Base-by-base conservation (phyloP, 306 rosid species). In the Aeschynomene evenia region DNA sequence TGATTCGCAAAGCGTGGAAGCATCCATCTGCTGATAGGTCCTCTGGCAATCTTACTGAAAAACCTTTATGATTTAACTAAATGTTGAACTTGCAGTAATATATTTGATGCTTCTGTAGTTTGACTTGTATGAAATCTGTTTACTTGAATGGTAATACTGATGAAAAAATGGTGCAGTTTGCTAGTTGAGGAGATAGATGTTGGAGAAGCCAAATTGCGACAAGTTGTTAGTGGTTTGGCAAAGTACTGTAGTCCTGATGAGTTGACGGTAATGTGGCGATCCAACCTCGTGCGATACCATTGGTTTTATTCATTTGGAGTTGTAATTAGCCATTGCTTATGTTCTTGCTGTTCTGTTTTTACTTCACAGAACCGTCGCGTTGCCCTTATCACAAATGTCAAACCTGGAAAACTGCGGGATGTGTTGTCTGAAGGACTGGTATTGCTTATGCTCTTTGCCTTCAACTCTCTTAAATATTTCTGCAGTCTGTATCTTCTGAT, bases 1-100 rank as follows among this genome's bases (percentile, higher is more conserved):
- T 87, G 37, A 84, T 94, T 66, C 82, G 86, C 21, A 94, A 91
- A 87, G 99, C 97, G 1, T 85, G 95, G 97, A 94, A 94, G 83
- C 99, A 94, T 87, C 97, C 97, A 31, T 91, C 97, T 57, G 96
- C 99, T 36, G 97, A 94, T 70, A 94, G 97, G 99, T 94, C 49
- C 57, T 67, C 61, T n/a, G 16, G 68, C 55, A 55, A 78, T 40
- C 59, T 59, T 14, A 42, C 26, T 9, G 56, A 18, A 33, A 5
- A 65, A 11, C 13, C 18, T 76, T n/a, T 37, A 37, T 69, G 29
- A 64, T 21, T 70, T 13, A 37, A 20, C 28, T 29, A 51, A 69
- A 63, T 57, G 31, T 28, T 48, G 39, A 77, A 42, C 26, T 64
- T 22, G 24, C 4, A 29, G 56, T n/a, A 15, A 24, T 16, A 26